These are phyloP conservation scores for Malbranchea zuffiana DNA, from an alignment of 2,329 filamentous ascomycete genomes.

Conservation along the genomic window DNA sequence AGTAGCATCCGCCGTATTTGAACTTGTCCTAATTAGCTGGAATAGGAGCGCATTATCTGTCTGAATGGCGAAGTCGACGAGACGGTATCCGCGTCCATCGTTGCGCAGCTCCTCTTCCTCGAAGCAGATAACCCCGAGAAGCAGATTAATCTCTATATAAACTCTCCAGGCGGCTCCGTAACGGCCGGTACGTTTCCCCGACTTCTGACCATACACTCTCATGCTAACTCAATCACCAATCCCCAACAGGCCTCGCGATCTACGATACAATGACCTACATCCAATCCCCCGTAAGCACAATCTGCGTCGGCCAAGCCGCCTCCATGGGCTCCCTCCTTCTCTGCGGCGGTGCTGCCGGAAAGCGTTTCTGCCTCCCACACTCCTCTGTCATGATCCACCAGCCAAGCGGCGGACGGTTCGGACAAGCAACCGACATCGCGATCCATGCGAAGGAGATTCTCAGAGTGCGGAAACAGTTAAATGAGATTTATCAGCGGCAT, in stretches of 20 bases:
- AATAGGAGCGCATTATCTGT: conserved; percentile 80
- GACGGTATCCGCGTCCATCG: conserved; percentile 79
- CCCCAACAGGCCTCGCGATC: conserved; percentile 53
- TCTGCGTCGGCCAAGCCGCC: conserved; percentile 87
- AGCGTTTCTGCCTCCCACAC: conserved; percentile 84
- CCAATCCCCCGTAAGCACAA: conserved; percentile 79
- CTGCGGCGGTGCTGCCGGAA: conserved; percentile 71
- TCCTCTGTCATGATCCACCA: conserved; percentile 96
- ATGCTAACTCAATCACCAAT: background rate
- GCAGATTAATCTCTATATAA: conserved; percentile 95
- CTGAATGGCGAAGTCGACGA: conserved; percentile 89
- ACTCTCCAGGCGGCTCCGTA: conserved; percentile 87
- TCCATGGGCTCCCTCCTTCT: conserved; percentile 89
- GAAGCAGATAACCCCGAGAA: conserved; percentile 94
- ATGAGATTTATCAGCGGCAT: conserved; percentile 79
- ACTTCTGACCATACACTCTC: background rate
- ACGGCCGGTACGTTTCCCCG: conserved; percentile 50
- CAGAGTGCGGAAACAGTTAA: conserved; percentile 70
- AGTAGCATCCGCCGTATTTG: background rate
- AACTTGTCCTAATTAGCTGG: conserved; percentile 7
- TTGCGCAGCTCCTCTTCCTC: conserved; percentile 92
- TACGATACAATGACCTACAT: conserved; percentile 99
- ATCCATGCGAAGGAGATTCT: conserved; percentile 98
- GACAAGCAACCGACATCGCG: conserved; percentile 68
- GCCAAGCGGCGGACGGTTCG: conserved; percentile 63